Base-by-base conservation (phyloP, 768 basidiomycete genomes). In the Polyporus arcularius region DNA sequence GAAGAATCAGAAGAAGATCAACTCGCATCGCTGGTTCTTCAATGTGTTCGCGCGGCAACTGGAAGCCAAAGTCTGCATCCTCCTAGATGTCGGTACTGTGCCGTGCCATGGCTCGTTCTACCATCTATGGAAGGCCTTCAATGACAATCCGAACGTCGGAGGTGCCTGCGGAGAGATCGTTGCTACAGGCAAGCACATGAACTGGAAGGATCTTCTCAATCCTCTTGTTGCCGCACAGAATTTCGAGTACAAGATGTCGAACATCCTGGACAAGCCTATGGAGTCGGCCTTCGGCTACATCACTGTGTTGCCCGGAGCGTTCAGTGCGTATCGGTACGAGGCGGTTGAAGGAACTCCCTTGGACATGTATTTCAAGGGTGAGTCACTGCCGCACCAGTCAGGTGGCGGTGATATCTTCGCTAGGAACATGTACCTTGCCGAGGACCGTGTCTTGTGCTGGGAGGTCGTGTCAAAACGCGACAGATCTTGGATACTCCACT, bases 141-240 rank as follows among this genome's bases (percentile, higher is more conserved):
- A 94, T 67, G 89, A 93, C 73, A 93, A 93, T 70, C 90, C 89
- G 21, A 92, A 92, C 68, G 92, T 94, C 16, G 92, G 90, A 1
- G 92, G 95, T 14, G 95, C 94, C 16, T 97, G 95, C 68, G 95
- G 95, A n/a, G 95, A 96, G 78, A 96, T 96, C 58, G 92, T 96
- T 11, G 91, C 92, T 11, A 79, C 93, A 58, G 21, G 21, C 21
- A 96, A 96, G 74, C 94, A 94, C 38, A 89, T 86, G 75, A 93
- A 83, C 62, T 87, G 91, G 31, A 74, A 78, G 66, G 86, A 92
- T 70, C 77, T 97, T 39, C 65, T 96, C 58, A 96, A 96, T 68
- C 94, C 94, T 0, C 78, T 92, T 3, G 89, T 95, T 7, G 93
- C 93, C 4, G 91, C 93, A 10, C 94, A 96, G 77, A 95, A 96